These are phyloP conservation scores for Boletus coccyginus DNA, from an alignment of 768 basidiomycete genomes.

Conservation along the genomic window DNA sequence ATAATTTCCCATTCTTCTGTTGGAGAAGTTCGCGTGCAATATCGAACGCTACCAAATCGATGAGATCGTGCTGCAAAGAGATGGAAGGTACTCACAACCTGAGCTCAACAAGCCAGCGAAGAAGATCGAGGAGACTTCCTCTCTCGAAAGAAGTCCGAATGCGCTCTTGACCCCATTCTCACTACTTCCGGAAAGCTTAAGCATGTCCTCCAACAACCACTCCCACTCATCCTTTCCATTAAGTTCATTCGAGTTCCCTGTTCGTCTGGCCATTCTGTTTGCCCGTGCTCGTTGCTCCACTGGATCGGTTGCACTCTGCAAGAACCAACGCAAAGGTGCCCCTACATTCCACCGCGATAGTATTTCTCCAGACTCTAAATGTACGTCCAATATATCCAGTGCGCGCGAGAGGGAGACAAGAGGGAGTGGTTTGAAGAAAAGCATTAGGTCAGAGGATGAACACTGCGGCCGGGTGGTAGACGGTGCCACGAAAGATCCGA, in stretches of 20 bases:
- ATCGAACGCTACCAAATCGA: conserved; percentile 49
- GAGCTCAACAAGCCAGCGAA: conserved; percentile 82
- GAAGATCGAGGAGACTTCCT: conserved; percentile 80
- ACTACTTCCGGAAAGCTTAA: conserved; percentile 65
- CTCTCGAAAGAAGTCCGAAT: conserved; percentile 68
- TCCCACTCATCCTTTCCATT: conserved; percentile 77
- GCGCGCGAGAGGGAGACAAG: conserved; percentile 72
- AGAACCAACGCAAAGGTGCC: conserved; percentile 85
- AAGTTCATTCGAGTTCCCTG: conserved; percentile 54
- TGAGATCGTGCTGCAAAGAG: conserved; percentile 3
- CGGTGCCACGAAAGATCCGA: conserved; percentile 77
- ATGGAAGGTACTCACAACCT: conserved; percentile 64
- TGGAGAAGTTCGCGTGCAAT: conserved; percentile 64
- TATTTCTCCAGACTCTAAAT: conserved; percentile 92
- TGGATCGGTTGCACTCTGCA: conserved; percentile 66
- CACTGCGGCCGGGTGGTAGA: conserved; percentile 55
- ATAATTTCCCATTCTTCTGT: conserved; percentile 42
- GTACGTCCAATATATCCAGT: conserved; percentile 90
- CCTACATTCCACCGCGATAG: conserved; percentile 84
- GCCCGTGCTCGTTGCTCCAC: conserved; percentile 82
- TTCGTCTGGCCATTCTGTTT: conserved; percentile 75
- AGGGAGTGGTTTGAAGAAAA: conserved; percentile 82
- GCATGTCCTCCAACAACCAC: conserved; percentile 87
- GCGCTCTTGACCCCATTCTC: conserved; percentile 69
- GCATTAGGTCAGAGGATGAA: conserved; percentile 66